phyloP scores from a whole-genome alignment of 1,284 basidiomycete genomes.

The Rhodotorula sp. region DNA sequence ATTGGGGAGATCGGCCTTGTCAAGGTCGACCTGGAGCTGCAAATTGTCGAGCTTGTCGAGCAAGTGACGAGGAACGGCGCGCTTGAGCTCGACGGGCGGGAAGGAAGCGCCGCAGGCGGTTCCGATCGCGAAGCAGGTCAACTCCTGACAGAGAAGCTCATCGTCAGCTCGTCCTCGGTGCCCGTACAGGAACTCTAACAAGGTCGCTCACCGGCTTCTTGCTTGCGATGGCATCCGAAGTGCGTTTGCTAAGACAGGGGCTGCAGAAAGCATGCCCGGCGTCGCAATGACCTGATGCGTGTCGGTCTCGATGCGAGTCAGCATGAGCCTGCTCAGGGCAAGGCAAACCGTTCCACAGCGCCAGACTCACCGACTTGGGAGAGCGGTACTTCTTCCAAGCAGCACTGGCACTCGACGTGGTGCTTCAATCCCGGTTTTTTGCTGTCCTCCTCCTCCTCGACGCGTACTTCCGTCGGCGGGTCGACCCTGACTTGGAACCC shows the following conservation, averaged over 20 bases:
- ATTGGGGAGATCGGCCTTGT: conserved; percentile 24
- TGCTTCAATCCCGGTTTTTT: background rate
- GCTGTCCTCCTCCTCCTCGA: background rate
- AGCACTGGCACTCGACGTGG: conserved; percentile 42
- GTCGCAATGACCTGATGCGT: conserved; percentile 29
- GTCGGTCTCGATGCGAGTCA: background rate
- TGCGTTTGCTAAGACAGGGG: conserved; percentile 32
- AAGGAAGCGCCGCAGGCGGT: conserved; percentile 36
- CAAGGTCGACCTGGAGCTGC: conserved; percentile 36
- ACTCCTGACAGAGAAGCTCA: conserved; percentile 10
- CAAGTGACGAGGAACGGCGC: conserved; percentile 21
- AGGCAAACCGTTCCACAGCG: no score
- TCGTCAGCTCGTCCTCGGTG: background rate
- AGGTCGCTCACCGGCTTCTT: conserved; percentile 13
- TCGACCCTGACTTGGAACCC: background rate
- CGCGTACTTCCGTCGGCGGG: background rate
- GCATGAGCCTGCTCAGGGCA: background rate
- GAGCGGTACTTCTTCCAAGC: conserved; percentile 31
- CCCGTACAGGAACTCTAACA: no score
- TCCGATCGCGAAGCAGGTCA: conserved; percentile 35
- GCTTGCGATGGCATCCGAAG: conserved; percentile 34
- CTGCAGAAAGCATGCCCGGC: conserved; percentile 42
- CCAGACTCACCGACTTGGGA: conserved; percentile 4
- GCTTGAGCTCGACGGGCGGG: conserved; percentile 19
- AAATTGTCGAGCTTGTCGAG: conserved; percentile 34